These are phyloP conservation scores for Paramecium sexaurelia DNA, from an alignment of 73 alveolate species.

Conservation along the genomic window DNA sequence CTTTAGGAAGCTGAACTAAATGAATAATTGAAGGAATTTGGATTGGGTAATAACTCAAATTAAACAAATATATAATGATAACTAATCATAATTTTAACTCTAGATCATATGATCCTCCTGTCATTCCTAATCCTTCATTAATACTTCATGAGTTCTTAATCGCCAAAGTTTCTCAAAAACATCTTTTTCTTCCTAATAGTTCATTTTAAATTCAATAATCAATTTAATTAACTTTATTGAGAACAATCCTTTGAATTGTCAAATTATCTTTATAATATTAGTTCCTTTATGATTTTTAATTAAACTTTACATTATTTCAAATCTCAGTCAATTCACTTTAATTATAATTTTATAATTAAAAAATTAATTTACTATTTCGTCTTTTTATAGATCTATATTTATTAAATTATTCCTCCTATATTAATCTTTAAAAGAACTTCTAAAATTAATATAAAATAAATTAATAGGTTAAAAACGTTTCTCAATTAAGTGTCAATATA, in stretches of 20 bases:
- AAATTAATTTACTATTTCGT: no score
- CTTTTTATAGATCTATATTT: no score
- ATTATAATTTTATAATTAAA: no score
- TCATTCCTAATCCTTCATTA: background rate
- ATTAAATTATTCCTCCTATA: no score
- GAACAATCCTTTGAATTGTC: background rate
- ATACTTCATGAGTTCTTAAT: background rate
- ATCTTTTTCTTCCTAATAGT: background rate
- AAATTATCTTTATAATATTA: no score
- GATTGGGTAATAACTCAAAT: constrained; percentile 13
- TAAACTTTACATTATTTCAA: no score
- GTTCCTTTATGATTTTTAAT: no score
- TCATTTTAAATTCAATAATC: background rate
- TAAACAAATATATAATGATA: constrained; percentile 11
- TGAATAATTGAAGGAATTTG: background rate
- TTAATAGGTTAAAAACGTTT: no score
- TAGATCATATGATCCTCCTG: constrained; percentile 42
- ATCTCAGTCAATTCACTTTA: no score
- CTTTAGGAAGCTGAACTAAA: constrained; percentile 34
- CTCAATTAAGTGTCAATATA: no score
- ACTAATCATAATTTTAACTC: constrained; percentile 43
- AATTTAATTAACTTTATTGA: background rate
- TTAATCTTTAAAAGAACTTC: no score
- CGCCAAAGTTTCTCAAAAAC: background rate
- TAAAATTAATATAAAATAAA: no score